These are phyloP conservation scores for Phaffomyces thermotolerans DNA, from an alignment of 805 yeast species.

Conservation along the genomic window DNA sequence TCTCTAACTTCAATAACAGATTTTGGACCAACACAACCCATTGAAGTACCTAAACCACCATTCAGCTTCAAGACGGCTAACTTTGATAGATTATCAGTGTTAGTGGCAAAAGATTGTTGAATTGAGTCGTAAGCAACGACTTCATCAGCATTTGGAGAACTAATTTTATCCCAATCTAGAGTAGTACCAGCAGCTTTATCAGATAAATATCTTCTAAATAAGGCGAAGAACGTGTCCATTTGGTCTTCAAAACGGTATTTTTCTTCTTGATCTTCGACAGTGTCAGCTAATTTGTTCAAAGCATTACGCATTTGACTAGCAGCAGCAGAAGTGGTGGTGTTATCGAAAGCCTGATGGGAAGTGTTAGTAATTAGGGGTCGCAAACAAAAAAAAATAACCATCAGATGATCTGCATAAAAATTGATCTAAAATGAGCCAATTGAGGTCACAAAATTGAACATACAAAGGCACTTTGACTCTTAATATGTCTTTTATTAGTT, in stretches of 20 bases:
- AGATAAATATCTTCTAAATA: slow-evolving; percentile 85
- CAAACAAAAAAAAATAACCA: background rate
- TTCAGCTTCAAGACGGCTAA: slow-evolving; percentile 93
- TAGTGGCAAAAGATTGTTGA: slow-evolving; percentile 29
- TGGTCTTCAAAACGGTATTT: slow-evolving; percentile 70
- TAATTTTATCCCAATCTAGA: slow-evolving; percentile 91
- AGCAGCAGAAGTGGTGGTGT: slow-evolving; percentile 89
- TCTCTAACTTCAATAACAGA: slow-evolving; percentile 98
- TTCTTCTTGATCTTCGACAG: slow-evolving; percentile 46
- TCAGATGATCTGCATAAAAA: background rate
- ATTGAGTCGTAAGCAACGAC: slow-evolving; percentile 72
- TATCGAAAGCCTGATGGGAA: slow-evolving; percentile 68
- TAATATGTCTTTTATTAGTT: slow-evolving; percentile 30
- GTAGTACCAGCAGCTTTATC: slow-evolving; percentile 84
- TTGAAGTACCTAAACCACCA: slow-evolving; percentile 98
- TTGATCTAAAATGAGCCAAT: background rate
- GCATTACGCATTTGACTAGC: slow-evolving; percentile 98
- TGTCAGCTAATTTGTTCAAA: slow-evolving; percentile 79
- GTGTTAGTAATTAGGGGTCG: background rate
- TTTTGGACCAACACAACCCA: slow-evolving; percentile 99
- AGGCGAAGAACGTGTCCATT: slow-evolving; percentile 90
- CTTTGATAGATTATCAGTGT: slow-evolving; percentile 46
- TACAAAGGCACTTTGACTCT: slow-evolving; percentile 29
- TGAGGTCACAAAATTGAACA: slow-evolving; percentile 4
- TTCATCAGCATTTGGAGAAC: slow-evolving; percentile 83